phyloP scores from a whole-genome alignment of 176 grass and related monocot genomes.

The Musa beccarii region DNA sequence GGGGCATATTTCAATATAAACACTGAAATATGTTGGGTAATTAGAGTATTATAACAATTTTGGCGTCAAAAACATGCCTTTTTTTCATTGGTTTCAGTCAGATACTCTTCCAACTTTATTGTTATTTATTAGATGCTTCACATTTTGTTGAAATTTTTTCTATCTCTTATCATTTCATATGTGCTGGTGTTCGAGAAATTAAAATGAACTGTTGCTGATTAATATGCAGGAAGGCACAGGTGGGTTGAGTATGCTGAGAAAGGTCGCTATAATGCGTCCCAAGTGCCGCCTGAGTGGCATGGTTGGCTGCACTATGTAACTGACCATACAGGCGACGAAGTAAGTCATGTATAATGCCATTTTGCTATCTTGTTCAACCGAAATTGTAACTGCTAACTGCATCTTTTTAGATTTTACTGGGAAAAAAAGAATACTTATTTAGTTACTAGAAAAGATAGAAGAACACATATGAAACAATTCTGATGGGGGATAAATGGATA shows the following conservation, averaged over 20 bases:
- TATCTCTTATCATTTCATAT: neutral
- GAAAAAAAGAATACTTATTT: too few species aligned
- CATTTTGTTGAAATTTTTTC: neutral
- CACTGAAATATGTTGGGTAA: too few species aligned
- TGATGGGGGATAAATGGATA: too few species aligned
- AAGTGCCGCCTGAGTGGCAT: slow-evolving; percentile 92
- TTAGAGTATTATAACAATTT: too few species aligned
- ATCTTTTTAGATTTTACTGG: too few species aligned
- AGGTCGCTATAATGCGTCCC: slow-evolving; percentile 80
- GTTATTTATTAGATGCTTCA: neutral
- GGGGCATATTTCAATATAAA: too few species aligned
- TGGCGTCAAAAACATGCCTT: too few species aligned
- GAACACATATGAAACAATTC: too few species aligned
- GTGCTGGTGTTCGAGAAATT: neutral
- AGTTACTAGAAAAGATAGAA: too few species aligned
- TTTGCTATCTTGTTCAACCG: neutral
- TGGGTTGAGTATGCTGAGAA: slow-evolving; percentile 91
- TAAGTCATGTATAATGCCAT: slow-evolving; percentile 13
- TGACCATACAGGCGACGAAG: slow-evolving; percentile 73
- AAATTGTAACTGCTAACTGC: too few species aligned
- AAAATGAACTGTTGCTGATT: slow-evolving; percentile 3
- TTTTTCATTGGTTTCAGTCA: too few species aligned
- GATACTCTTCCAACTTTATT: too few species aligned
- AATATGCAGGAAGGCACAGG: slow-evolving; percentile 61
- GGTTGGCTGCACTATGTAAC: slow-evolving; percentile 84